phyloP scores from a whole-genome alignment of 257 asterid species.

The Solanum megistacrolobum region DNA sequence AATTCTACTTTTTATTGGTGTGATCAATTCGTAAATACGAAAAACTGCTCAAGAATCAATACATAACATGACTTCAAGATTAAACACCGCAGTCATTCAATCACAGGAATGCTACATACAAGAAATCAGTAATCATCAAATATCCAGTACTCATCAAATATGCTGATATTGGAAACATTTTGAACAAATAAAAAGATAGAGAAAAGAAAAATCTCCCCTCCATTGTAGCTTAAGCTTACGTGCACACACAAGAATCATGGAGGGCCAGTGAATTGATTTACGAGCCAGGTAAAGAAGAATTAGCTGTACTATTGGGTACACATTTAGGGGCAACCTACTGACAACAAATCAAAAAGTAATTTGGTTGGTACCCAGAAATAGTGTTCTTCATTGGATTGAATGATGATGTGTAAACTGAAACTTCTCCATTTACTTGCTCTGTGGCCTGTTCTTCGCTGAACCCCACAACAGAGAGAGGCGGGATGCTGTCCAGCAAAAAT shows the following conservation, averaged over 20 bases:
- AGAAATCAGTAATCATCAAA: background rate
- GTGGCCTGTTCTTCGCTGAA: conserved; percentile 79
- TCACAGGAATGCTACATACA: background rate
- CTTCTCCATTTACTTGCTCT: conserved; percentile 70
- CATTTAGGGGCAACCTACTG: background rate
- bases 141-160: background rate
- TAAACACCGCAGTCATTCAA: background rate
- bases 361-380: conserved; percentile 60
- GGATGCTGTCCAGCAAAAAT: conserved; percentile 66
- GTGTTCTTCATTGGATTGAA: conserved; percentile 99
- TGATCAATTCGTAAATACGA: background rate
- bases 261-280: background rate
- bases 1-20: background rate
- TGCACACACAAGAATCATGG: background rate
- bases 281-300: background rate
- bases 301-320: background rate
- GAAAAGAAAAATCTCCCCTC: background rate
- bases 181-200: background rate
- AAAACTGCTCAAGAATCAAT: background rate
- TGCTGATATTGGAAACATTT: background rate
- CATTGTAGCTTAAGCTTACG: background rate
- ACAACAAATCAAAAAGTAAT: background rate
- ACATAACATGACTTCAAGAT: background rate
- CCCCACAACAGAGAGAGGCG: conserved; percentile 92
- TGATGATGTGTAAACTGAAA: conserved; percentile 68